Conservation (phyloP, 306 rosid species). For the Trifolium repens region DNA sequence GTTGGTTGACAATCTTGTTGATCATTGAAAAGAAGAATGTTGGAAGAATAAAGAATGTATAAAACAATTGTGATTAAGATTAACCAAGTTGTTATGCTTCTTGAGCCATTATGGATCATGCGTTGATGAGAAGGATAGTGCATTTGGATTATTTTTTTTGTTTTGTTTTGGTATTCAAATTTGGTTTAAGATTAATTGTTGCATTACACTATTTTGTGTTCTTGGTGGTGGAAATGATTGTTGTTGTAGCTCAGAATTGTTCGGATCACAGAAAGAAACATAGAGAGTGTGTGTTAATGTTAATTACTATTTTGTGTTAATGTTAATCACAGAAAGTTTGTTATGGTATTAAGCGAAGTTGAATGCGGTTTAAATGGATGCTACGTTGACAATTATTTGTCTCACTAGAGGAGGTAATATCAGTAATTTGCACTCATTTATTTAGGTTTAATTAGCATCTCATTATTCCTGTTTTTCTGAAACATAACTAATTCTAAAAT, state of each 20-base stretch:
- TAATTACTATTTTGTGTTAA: constrained; percentile 29
- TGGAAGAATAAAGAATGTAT: constrained; percentile 66
- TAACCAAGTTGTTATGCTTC: constrained; percentile 59
- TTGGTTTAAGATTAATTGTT: constrained; percentile 21
- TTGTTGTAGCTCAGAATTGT: constrained; percentile 41
- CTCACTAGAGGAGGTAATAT: not conserved
- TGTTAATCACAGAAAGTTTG: too few species aligned
- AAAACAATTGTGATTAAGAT: constrained; percentile 50
- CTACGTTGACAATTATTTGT: constrained; percentile 9
- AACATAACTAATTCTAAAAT: too few species aligned
- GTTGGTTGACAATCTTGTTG: constrained; percentile 52
- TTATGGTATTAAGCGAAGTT: constrained; percentile 46
- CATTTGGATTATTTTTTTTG: constrained; percentile 33
- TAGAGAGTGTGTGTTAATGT: not conserved
- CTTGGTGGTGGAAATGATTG: not conserved
- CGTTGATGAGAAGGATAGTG: constrained; percentile 48
- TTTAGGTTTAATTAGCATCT: too few species aligned
- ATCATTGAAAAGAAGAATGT: constrained; percentile 57
- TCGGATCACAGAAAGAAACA: constrained; percentile 52
- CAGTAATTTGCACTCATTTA: too few species aligned
- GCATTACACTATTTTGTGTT: not conserved
- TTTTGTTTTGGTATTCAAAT: constrained; percentile 25
- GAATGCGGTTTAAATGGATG: constrained; percentile 51
- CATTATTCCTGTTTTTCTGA: too few species aligned
- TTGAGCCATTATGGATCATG: constrained; percentile 40